Conservation (phyloP, 2,329 filamentous ascomycete genomes). For the Diplocarpon rosae region DNA sequence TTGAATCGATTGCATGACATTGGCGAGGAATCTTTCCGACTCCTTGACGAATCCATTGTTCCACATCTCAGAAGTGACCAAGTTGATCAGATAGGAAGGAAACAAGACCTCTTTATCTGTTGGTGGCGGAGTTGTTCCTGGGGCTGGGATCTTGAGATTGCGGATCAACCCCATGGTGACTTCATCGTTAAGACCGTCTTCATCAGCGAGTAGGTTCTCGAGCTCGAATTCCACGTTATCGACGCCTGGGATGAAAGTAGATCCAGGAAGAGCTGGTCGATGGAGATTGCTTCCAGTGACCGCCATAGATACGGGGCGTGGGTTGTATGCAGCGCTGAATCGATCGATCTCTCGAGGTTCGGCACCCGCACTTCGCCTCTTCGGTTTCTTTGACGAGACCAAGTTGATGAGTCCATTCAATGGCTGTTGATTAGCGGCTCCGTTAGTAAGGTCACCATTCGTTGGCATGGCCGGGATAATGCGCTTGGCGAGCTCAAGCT, state of each 20-base stretch:
- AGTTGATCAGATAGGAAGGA: constrained; percentile 96
- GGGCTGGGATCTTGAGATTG: constrained; percentile 91
- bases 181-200: constrained; percentile 93
- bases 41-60: constrained; percentile 99
- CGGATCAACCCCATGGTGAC: constrained; percentile 92
- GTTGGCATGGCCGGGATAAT: constrained; percentile 46
- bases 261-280: constrained; percentile 61
- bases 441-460: constrained; percentile 60
- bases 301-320: constrained; percentile 92
- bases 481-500: constrained; percentile 78
- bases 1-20: constrained; percentile 99
- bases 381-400: constrained; percentile 93
- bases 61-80: constrained; percentile 99
- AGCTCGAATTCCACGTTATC: constrained; percentile 94
- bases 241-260: constrained; percentile 66
- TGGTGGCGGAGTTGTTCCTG: constrained; percentile 74
- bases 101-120: constrained; percentile 98
- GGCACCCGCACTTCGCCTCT: constrained; percentile 81
- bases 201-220: constrained; percentile 85
- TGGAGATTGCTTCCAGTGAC: constrained; percentile 53
- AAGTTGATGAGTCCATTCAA: constrained; percentile 84
- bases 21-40: constrained; percentile 95
- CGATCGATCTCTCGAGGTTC: constrained; percentile 79
- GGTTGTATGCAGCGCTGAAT: constrained; percentile 87
- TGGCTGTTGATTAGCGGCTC: constrained; percentile 42